Percentiles rank a stretch among this genome's conserved stretches.
phyloP scores from a whole-genome alignment of 2,329 filamentous ascomycete genomes.

The Cladosporium sp. region DNA sequence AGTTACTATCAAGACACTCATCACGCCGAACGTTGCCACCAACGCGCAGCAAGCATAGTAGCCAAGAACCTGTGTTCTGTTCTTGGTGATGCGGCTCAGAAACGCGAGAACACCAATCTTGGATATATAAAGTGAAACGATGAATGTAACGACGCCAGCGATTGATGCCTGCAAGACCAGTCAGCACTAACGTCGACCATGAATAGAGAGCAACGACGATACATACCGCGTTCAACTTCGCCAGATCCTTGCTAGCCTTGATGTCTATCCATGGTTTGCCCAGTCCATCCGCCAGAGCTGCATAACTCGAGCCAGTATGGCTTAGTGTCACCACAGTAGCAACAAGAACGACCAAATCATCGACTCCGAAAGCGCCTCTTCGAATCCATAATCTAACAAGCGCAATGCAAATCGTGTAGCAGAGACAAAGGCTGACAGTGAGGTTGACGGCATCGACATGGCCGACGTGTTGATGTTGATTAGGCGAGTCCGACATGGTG shows the following conservation, averaged over 20 bases:
- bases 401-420: constrained; percentile 36
- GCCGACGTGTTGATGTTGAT: not conserved
- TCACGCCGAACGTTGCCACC: constrained; percentile 31
- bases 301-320: constrained; percentile 35
- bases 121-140: constrained; percentile 35
- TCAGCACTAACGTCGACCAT: not conserved
- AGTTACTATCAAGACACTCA: constrained; percentile 35
- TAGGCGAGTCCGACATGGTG: constrained; percentile 10
- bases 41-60: constrained; percentile 32
- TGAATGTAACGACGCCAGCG: constrained; percentile 35
- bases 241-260: constrained; percentile 23
- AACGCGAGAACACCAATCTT: constrained; percentile 39
- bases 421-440: constrained; percentile 37
- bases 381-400: constrained; percentile 36
- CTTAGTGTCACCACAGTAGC: constrained; percentile 35
- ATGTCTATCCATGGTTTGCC: constrained; percentile 32
- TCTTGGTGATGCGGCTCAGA: constrained; percentile 36
- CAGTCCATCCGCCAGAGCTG: constrained; percentile 32
- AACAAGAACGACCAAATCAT: constrained; percentile 35
- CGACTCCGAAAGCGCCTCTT: constrained; percentile 32
- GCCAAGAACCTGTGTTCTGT: constrained; percentile 29
- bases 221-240: constrained; percentile 28
- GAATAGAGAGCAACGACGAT: not conserved
- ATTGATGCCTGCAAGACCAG: constrained; percentile 27
- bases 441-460: constrained; percentile 29